Base-by-base conservation (phyloP, 2,329 filamentous ascomycete genomes). In the Colletotrichum ledebouriae region DNA sequence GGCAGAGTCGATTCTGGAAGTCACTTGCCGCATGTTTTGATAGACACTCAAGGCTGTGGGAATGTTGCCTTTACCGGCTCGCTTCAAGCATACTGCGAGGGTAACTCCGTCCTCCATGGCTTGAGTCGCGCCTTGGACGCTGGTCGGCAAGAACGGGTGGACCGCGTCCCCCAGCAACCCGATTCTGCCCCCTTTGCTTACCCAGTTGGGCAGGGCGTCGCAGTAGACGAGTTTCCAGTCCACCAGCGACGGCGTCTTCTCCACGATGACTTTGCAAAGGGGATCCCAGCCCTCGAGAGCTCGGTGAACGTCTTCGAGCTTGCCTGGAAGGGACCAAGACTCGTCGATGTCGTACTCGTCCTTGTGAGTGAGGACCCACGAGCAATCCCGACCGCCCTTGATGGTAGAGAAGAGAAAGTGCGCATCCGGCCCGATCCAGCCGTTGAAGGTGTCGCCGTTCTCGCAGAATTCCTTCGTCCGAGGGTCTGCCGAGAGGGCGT, bases 201-300 rank as follows among this genome's bases (percentile, higher is more conserved):
- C 9, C 49, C 49, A 52, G 0, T 52, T 34, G 5, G 49, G 29
- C 49, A 52, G 9, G 2, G 49, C 49, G 12, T 52, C n/a, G 25
- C 49, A 29, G 12, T 52, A 52, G 15, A 52, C 49, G 6, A 52
- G 49, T 25, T 52, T 52, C 49, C 49, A 52, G 29, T 52, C 49
- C 3, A 52, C 49, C 15, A 52, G 15, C 3, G 49, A 52, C n/a
- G 29, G 49, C 0, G 49, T 52, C 29, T 52, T 52, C 49, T 52
- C 49, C 5, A 52, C 49, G 1, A 52, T 52, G 1, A 34, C 25
- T n/a, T 17, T 52, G 15, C 49, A 52, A 34, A 52, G 49, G 5
- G 49, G 49, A 0, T 52, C 29, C 49, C 49, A 52, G 0, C 49
- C 49, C 33, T 52, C 49, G 2, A 52, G 49, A 6, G 49, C 49